Conservation (phyloP, 164 flowering plant species). For the Vitis labrusca region DNA sequence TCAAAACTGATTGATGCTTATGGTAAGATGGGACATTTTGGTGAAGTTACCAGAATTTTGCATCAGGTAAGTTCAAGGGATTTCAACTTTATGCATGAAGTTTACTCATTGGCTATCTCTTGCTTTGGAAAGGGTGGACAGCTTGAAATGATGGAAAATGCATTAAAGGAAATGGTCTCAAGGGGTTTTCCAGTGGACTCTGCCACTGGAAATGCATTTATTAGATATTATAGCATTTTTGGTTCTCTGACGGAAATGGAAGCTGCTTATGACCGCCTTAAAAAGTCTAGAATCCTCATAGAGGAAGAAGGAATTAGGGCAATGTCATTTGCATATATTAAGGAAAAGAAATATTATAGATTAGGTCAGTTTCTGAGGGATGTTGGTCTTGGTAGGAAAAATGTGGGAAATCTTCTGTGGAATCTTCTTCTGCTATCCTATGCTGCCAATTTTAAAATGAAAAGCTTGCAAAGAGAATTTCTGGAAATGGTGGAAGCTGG, state of each 20-base stretch:
- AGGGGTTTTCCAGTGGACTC: constrained; percentile 58
- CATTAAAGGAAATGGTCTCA: constrained; percentile 58
- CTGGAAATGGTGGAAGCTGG: constrained; percentile 73
- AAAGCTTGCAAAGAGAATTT: constrained; percentile 85
- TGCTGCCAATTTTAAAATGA: constrained; percentile 92
- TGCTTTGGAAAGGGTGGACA: constrained; percentile 70
- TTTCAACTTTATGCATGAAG: constrained; percentile 32
- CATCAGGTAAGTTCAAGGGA: constrained; percentile 40
- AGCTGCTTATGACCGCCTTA: constrained; percentile 65
- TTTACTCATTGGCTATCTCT: constrained; percentile 50
- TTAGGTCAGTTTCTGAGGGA: constrained; percentile 71
- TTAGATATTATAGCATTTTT: constrained; percentile 53
- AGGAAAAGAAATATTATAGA: constrained; percentile 51
- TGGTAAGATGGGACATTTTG: constrained; percentile 44
- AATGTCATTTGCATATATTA: constrained; percentile 63
- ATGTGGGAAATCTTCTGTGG: constrained; percentile 82
- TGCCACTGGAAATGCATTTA: constrained; percentile 61
- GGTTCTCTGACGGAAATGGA: constrained; percentile 75
- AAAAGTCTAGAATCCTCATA: constrained; percentile 60
- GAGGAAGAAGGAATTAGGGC: constrained; percentile 76
- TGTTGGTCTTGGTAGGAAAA: constrained; percentile 74
- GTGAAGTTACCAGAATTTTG: constrained; percentile 43
- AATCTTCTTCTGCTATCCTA: constrained; percentile 78
- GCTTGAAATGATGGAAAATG: constrained; percentile 65
- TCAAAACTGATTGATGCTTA: constrained; percentile 55